Conservation (phyloP, 345 rosid genomes). For the Corchorus olitorius region DNA sequence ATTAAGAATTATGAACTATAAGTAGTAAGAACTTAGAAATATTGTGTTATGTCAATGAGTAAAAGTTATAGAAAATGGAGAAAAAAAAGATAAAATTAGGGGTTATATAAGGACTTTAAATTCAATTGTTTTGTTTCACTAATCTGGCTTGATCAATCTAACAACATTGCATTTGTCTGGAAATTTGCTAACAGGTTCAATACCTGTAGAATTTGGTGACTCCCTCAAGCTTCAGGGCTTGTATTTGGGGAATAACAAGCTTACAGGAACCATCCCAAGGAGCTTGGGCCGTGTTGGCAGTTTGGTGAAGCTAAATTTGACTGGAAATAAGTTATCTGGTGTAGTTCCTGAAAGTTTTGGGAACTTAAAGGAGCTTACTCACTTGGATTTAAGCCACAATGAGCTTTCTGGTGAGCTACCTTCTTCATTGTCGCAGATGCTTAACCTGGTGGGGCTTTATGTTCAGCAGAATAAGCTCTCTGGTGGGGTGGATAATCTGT, state of each 20-base stretch:
- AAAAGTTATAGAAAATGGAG: too few species aligned
- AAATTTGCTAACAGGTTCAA: conserved; percentile 60
- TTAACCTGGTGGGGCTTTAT: conserved; percentile 74
- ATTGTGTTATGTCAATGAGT: too few species aligned
- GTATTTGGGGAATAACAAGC: conserved; percentile 70
- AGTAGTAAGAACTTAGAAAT: too few species aligned
- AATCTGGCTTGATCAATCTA: conserved; percentile 57
- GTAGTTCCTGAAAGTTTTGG: conserved; percentile 66
- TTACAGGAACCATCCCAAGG: conserved; percentile 68
- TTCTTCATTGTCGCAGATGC: conserved; percentile 50
- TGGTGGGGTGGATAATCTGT: conserved; percentile 47
- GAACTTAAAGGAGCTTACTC: conserved; percentile 68
- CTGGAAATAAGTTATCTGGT: conserved; percentile 60
- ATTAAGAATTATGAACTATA: too few species aligned
- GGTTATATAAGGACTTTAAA: too few species aligned
- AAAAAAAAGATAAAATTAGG: too few species aligned
- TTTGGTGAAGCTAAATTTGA: conserved; percentile 82
- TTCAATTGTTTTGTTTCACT: too few species aligned
- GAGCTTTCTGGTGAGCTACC: conserved; percentile 67
- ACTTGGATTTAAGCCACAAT: conserved; percentile 77
- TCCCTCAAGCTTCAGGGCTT: conserved; percentile 78
- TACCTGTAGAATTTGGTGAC: conserved; percentile 61
- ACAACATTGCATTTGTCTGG: conserved; percentile 77
- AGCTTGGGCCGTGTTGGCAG: conserved; percentile 59
- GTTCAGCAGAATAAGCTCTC: conserved; percentile 67